Base-by-base conservation (phyloP, 306 rosid genomes). In the Urtica urens region DNA sequence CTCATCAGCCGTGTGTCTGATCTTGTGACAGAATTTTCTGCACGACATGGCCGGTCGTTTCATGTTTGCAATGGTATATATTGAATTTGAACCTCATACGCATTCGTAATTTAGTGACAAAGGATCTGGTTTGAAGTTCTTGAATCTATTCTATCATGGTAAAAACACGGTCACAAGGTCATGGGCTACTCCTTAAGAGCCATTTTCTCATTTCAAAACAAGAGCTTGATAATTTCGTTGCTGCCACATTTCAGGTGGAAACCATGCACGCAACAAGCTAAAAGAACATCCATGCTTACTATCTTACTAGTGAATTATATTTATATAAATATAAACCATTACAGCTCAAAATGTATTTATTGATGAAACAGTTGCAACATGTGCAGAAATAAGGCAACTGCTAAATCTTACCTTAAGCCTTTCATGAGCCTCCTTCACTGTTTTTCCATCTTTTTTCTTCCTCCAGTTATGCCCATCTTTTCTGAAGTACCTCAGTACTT, bases 391-490 rank as follows among this genome's bases (percentile, higher is more conserved):
- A 35, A 50, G 26, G 16, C 2, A 33, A 31, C 22, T 7, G 49
- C 23, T 9, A 40, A 55, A 41, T 33, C 51, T 69, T 60, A 87
- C 94, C 96, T 87, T 87, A 22, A 83, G 93, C 57, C 79, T 78
- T 66, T 87, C 96, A 46, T 87, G 96, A 55, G 94, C 96, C 72
- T 87, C 96, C 77, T 77, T 80, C 30, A 87, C 76, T 7, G 87
- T 78, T 70, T 87, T 87, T 39, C 93, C 96, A 73, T 82, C 92
- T 59, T 80, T 87, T 70, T 87, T 87, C 93, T 83, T 87, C 72
- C 93, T 80, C 96, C 94, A 87, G 49, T 72, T 83, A 70, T 87
- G 94, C 17, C 94, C 94, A 71, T 87, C 94, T 34, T 83, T 87
- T 66, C 96, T 76, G 51, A 87, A 87, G 80, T 83, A 75, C 68